Percentiles rank a stretch among this genome's conserved stretches.
Evolutionary conservation across 495 filamentous ascomycete species (phyloP).

Genomic region (Amorphotheca resinae): DNA sequence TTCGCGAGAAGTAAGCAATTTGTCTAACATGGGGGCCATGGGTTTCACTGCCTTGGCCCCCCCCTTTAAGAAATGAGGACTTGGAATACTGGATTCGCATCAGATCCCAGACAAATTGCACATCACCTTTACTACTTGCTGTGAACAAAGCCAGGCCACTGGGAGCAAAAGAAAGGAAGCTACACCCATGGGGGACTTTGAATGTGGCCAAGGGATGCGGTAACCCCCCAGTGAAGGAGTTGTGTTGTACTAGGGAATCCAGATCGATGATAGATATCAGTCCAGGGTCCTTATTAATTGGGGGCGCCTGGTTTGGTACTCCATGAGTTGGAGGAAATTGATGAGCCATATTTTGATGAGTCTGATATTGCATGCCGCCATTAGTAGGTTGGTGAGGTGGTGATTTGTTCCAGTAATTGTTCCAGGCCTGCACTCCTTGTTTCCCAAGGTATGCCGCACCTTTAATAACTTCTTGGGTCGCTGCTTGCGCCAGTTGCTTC

Average conservation of each 20-base stretch:
- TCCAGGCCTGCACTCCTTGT: constrained; percentile 76
- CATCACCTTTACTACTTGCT: constrained; percentile 83
- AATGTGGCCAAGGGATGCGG: constrained; percentile 67
- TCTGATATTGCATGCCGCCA: constrained; percentile 14
- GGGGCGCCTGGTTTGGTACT: constrained; percentile 28
- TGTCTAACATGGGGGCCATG: constrained; percentile 57
- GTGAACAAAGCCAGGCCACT: constrained; percentile 75
- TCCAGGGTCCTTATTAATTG: constrained; percentile 50
- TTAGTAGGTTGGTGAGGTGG: constrained; percentile 16
- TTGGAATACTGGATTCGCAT: constrained; percentile 55
- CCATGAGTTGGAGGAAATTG: constrained; percentile 73
- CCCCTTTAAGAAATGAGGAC: constrained; percentile 35
- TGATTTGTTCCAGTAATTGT: constrained; percentile 74
- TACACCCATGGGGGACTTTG: constrained; percentile 70
- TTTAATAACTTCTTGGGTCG: constrained; percentile 82
- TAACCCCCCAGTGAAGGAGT: constrained; percentile 21
- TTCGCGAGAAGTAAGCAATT: constrained; percentile 71
- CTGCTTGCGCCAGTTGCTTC: constrained; percentile 74
- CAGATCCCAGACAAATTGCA: constrained; percentile 86
- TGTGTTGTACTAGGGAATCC: constrained; percentile 41
- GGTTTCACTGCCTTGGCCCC: constrained; percentile 21
- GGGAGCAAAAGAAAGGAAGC: constrained; percentile 81
- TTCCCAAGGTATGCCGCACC: constrained; percentile 75
- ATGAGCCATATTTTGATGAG: constrained; percentile 16
- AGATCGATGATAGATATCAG: constrained; percentile 79